A percentile compares a stretch with the other conserved stretches of the same genome.
phyloP scores from a whole-genome alignment of 2,329 filamentous ascomycete species.

The Botrytis byssoidea region DNA sequence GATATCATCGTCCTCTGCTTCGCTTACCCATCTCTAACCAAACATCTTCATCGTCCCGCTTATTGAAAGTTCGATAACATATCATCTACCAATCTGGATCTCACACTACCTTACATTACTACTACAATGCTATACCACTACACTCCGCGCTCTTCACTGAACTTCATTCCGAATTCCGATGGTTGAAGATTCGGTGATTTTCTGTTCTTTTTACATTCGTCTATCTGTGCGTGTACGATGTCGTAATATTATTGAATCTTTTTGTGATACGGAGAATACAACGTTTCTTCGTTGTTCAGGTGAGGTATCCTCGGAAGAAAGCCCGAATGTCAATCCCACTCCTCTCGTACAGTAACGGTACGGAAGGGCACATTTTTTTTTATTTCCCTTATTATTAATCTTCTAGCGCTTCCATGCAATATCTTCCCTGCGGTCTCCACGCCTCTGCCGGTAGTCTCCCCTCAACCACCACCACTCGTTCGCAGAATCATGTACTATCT shows the following conservation, averaged over 20 bases:
- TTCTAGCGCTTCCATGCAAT: constrained; percentile 21
- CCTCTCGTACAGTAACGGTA: constrained; percentile 1
- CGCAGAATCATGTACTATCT: constrained; percentile 11
- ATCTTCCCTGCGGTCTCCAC: constrained; percentile 9
- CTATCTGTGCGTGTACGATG: not conserved
- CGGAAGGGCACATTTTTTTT: constrained; percentile 11
- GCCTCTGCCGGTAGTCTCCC: constrained; percentile 18
- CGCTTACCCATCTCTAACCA: not conserved
- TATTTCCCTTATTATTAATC: constrained; percentile 15
- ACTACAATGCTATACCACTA: not conserved
- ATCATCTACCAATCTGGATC: constrained; percentile 1
- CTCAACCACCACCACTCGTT: constrained; percentile 20
- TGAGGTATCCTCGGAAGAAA: constrained; percentile 8
- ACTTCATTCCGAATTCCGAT: constrained; percentile 9
- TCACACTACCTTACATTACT: not conserved
- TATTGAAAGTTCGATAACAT: constrained; percentile 14
- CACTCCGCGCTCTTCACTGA: not conserved
- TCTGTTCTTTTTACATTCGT: not conserved
- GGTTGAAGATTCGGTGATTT: not conserved
- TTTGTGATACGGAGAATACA: not conserved
- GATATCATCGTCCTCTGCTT: not conserved
- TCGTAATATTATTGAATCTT: constrained; percentile 3
- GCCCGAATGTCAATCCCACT: constrained; percentile 5
- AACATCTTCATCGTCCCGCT: not conserved
- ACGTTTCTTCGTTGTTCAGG: constrained; percentile 5